Evolutionary conservation across 371 early-diverging fungal genomes (phyloP), one percentile per base, ranked within the genome.

Genomic region (Mortierella sp.): DNA sequence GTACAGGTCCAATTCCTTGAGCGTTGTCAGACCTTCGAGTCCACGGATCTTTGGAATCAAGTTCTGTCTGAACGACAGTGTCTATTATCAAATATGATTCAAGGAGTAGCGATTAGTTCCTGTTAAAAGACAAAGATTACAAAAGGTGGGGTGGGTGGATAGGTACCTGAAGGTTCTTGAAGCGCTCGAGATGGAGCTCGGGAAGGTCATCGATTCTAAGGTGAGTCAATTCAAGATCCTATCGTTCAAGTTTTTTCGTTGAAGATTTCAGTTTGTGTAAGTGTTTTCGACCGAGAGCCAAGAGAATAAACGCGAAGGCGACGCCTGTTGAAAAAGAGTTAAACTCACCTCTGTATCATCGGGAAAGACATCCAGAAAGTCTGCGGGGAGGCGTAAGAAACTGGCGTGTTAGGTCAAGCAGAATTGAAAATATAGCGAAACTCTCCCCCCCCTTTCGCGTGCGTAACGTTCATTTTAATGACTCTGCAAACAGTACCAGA

Each of bases 1-100:
- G 83, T 99, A 98, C n/a, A 98, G 88, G 77, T 98, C 99, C 72
- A 98, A 88, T 73, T 97, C 98, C 18, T 82, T 84, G 51, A 98
- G 89, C 0, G 83, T 58, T 6, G 80, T 75, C 51, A 96, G 84
- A 2, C 71, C 73, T 14, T 94, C 92, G 10, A 98, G 74, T 2
- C 94, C 94, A 46, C 88, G 83, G 76, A 99, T 96, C 79, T 93
- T 92, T 21, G 92, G 86, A 71, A 99, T 91, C 49, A 96, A 92
- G 87, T 99, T 99, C 88, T 98, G 99, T 4, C 99, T 94, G 55
- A 97, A 82, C n/a, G 95, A 95, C 18, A 98, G 88, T 27, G 89
- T 88, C 96, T 97, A 75, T 11, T 46, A 24, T 18, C 21, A 35
- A 32, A 35, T 7, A 38, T 35, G 73, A 27, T 29, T 10, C 24